Evolutionary conservation across 1,284 basidiomycete genomes (phyloP).

Genomic region (Pascua guehoae): DNA sequence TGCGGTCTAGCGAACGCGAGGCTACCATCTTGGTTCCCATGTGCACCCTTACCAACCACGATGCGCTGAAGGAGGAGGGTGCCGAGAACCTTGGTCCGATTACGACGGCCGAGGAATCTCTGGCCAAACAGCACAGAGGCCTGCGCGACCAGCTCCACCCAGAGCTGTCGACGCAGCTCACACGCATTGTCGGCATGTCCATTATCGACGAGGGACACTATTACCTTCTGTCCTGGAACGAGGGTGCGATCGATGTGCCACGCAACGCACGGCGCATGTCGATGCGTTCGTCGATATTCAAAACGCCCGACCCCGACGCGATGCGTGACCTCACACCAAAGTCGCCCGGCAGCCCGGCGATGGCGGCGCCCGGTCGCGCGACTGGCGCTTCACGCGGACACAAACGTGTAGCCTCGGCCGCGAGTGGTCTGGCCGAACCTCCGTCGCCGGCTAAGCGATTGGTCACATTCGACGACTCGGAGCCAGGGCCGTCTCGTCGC

Average conservation of each 20-base stretch:
- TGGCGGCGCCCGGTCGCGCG: too few species aligned
- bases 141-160: conserved; percentile 19
- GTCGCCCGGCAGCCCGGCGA: too few species aligned
- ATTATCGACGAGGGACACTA: conserved; percentile 36
- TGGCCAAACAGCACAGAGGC: too few species aligned
- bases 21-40: conserved; percentile 35
- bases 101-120: background rate
- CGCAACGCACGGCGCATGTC: background rate
- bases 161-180: conserved; percentile 25
- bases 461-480: too few species aligned
- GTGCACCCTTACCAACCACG: conserved; percentile 24
- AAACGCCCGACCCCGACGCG: background rate
- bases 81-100: background rate
- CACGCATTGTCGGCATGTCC: conserved; percentile 31
- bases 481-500: too few species aligned
- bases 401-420: too few species aligned
- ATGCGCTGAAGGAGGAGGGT: conserved; percentile 18
- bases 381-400: too few species aligned
- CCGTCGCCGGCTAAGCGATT: too few species aligned
- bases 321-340: too few species aligned
- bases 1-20: conserved; percentile 22
- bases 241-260: conserved; percentile 2
- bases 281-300: background rate
- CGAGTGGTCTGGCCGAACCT: too few species aligned
- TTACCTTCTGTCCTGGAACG: conserved; percentile 25